Evolutionary conservation across 306 rosid species (phyloP).

Genomic region (Alnus rubra): DNA sequence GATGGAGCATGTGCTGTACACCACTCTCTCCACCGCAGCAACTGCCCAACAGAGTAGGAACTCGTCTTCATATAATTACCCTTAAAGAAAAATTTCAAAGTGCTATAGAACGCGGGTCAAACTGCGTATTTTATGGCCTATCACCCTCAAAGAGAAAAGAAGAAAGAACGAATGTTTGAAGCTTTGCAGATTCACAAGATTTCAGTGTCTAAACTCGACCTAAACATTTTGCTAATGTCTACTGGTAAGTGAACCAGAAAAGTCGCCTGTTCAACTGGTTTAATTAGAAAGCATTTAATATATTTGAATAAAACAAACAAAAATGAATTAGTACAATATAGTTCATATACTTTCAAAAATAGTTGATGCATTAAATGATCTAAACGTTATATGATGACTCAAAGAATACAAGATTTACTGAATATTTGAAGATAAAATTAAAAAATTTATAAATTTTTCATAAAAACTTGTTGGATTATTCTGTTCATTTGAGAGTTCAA

Average conservation of each 20-base stretch:
- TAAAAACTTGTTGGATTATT: no score
- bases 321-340: no score
- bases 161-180: background rate
- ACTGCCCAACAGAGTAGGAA: slow-evolving; percentile 46
- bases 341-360: no score
- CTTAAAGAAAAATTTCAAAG: background rate
- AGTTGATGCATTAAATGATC: background rate
- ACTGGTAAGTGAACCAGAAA: no score
- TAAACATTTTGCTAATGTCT: background rate
- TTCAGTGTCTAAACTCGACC: background rate
- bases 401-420: no score
- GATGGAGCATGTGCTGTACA: slow-evolving; percentile 84
- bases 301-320: no score
- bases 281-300: no score
- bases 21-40: slow-evolving; percentile 73
- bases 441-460: no score
- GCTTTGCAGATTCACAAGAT: background rate
- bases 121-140: no score
- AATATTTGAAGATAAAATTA: no score
- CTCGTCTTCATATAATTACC: background rate
- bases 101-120: background rate
- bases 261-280: background rate
- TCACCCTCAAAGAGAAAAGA: background rate
- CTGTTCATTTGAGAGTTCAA: background rate
- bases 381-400: no score